Evolutionary conservation across 345 rosid genomes (phyloP).

Genomic region (Eucalyptus grandis): DNA sequence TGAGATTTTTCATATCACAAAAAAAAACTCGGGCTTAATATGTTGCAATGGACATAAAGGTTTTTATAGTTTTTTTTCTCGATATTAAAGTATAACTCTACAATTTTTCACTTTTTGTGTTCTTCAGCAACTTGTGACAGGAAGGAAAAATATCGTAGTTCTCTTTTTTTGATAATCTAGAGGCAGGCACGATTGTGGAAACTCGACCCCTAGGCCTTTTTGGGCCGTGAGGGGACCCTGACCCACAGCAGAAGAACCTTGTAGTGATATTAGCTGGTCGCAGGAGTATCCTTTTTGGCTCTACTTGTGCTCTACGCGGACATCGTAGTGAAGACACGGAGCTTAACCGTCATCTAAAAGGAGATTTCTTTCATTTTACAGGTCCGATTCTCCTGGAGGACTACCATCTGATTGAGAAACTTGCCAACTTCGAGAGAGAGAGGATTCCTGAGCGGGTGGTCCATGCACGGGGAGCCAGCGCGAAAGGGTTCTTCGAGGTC

Average conservation of each 20-base stretch:
- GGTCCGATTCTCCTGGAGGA: conserved; percentile 98
- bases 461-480: conserved; percentile 98
- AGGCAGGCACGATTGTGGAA: neutral
- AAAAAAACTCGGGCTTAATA: no score
- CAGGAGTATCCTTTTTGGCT: neutral
- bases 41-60: no score
- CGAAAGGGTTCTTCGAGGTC: conserved; percentile 98
- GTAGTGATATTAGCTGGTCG: neutral
- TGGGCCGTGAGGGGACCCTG: neutral
- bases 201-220: neutral
- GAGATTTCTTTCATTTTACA: neutral
- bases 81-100: neutral
- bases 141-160: neutral
- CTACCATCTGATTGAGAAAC: conserved; percentile 86
- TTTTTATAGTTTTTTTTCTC: no score
- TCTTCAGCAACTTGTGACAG: neutral
- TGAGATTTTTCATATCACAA: no score
- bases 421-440: conserved; percentile 91
- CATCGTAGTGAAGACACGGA: neutral
- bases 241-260: neutral
- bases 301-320: neutral
- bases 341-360: neutral
- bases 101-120: neutral
- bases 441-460: conserved; percentile 97
- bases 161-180: neutral